phyloP scores from a whole-genome alignment of 2,329 filamentous ascomycete species.

The Diaporthe amygdali region DNA sequence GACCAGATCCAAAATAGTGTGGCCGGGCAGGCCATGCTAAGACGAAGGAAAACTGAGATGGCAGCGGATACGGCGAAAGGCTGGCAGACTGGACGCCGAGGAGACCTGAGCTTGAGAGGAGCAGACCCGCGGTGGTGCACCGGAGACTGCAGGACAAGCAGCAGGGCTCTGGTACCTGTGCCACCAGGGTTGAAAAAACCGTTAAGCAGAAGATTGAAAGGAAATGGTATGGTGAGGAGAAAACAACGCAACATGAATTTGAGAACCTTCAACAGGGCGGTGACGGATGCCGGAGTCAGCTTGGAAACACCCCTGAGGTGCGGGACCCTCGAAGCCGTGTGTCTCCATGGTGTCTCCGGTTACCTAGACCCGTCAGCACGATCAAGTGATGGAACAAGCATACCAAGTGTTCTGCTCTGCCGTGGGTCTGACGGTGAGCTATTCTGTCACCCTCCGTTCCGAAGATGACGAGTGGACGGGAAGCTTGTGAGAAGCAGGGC shows the following conservation, averaged over 20 bases:
- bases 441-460: not conserved
- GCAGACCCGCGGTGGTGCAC: not conserved
- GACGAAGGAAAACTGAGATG: not conserved
- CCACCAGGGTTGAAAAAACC: not conserved
- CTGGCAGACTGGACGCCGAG: not conserved
- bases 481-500: not conserved
- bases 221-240: not conserved
- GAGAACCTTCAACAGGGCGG: not conserved
- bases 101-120: not conserved
- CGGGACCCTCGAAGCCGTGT: not conserved
- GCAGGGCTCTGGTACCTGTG: not conserved
- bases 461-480: not conserved
- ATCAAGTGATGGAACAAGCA: not conserved
- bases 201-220: not conserved
- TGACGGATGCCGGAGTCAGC: not conserved
- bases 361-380: not conserved
- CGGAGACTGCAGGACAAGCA: not conserved
- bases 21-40: not conserved
- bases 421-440: not conserved
- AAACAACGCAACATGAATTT: not conserved
- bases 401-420: not conserved
- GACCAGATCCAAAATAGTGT: not conserved
- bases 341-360: not conserved
- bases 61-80: not conserved
- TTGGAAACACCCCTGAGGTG: not conserved